phyloP scores from a whole-genome alignment of 2,329 filamentous ascomycete species.

The Phaeosphaeria sp. region DNA sequence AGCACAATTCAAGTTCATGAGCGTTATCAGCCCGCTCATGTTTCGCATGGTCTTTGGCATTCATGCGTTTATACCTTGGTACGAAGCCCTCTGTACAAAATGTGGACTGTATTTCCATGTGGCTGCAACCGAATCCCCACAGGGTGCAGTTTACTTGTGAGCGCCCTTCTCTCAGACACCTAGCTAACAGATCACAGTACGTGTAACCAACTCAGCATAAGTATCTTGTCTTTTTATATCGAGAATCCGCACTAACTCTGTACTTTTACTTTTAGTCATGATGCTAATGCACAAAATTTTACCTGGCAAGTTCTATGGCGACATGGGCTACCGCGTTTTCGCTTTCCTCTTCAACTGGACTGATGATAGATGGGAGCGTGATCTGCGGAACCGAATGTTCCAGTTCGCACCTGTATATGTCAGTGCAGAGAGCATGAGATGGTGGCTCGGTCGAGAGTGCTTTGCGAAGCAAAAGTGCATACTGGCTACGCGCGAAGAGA shows the following conservation, averaged over 20 bases:
- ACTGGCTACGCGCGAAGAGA: slow-evolving; percentile 76
- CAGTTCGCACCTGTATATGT: slow-evolving; percentile 93
- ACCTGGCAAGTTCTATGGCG: slow-evolving; percentile 73
- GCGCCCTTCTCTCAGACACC: no score
- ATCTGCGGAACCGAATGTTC: slow-evolving; percentile 80
- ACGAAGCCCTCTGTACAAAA: no score
- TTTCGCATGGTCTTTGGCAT: slow-evolving; percentile 89
- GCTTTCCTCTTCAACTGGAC: slow-evolving; percentile 89
- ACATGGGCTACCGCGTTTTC: slow-evolving; percentile 87
- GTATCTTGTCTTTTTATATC: no score
- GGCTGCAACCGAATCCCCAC: no score
- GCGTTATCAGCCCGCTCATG: slow-evolving; percentile 73
- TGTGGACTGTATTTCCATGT: no score
- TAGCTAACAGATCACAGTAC: no score
- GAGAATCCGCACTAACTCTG: no score
- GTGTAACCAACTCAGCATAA: no score
- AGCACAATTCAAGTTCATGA: slow-evolving; percentile 92
- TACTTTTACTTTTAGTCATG: no score
- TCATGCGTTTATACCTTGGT: slow-evolving; percentile 88
- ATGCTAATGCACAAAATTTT: slow-evolving; percentile 78
- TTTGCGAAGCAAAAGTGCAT: slow-evolving; percentile 89
- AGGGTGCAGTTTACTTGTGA: no score
- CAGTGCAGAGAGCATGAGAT: slow-evolving; percentile 87
- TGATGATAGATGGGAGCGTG: slow-evolving; percentile 83
- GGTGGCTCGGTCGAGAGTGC: slow-evolving; percentile 91